Evolutionary conservation across 176 grass and related monocot genomes (phyloP).

Genomic region (Chrysopogon serrulatus): DNA sequence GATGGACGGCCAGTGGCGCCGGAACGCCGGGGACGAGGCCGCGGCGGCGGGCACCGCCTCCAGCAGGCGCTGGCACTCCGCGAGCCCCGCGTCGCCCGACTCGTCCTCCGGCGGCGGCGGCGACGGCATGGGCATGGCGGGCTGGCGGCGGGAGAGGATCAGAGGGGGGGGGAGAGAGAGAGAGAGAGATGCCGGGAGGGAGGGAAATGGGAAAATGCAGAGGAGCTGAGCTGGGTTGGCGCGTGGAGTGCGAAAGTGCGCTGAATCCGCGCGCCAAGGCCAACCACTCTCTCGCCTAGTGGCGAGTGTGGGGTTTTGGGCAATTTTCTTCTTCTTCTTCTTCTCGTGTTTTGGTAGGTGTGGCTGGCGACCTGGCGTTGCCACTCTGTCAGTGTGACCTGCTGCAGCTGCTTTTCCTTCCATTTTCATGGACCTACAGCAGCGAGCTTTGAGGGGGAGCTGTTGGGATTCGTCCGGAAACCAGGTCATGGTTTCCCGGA

Average conservation of each 20-base stretch:
- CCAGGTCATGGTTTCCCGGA: neutral
- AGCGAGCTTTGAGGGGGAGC: neutral
- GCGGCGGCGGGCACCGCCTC: conserved; percentile 33
- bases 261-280: conserved; percentile 21
- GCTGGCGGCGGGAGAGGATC: too few relatives aligned
- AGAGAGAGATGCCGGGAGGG: too few relatives aligned
- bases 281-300: neutral
- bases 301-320: neutral
- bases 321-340: neutral
- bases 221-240: neutral
- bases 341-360: neutral
- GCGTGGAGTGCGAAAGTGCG: conserved; percentile 19
- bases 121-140: neutral
- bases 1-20: conserved; percentile 53
- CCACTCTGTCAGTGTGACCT: neutral
- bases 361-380: neutral
- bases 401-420: neutral
- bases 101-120: neutral
- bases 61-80: conserved; percentile 44
- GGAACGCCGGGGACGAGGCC: conserved; percentile 25
- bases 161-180: neutral
- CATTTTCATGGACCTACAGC: too few relatives aligned
- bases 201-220: neutral
- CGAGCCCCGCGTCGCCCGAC: neutral
- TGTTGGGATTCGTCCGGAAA: neutral